Evolutionary conservation across 441 rosid species (phyloP), one percentile per base, ranked within the genome.

Genomic region (Corymbia citriodora): DNA sequence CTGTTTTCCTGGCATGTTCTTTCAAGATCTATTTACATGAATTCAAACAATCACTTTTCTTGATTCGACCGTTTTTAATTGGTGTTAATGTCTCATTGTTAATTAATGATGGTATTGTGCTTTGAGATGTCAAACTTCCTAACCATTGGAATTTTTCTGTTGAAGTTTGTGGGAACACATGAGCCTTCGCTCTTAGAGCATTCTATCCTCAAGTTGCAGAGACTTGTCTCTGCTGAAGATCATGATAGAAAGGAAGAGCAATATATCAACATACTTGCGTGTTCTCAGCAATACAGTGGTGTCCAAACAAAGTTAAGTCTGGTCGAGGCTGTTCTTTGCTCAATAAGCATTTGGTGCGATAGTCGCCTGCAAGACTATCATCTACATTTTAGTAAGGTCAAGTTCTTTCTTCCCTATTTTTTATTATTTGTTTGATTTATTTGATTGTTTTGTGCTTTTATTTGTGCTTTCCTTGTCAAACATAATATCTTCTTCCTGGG

Each of bases 301-400:
- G 92, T 88, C 53, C 92, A 93, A 91, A 90, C 90, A 88, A 92
- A 94, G 90, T 88, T 95, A 91, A 93, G 91, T 92, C 89, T 97
- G 89, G 91, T 92, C 92, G 94, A 95, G 92, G 94, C 96, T 83
- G 95, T 98, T 93, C 93, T 94, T 91, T 90, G 91, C 90, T 96
- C 97, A 57, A 92, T 97, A 88, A 95, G 98, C 94, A 91, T 93
- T 91, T 97, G 97, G 97, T 97, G 97, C 93, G 97, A 98, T 91
- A 92, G 92, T 92, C 93, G 92, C 92, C 93, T 97, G 90, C 97
- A 94, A 88, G 99, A 97, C 92, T 98, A 98, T 92, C 99, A 98
- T 93, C 96, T 94, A 85, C 97, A 97, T 92, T 98, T 96, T 92
- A 88, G 94, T 88, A 94, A 95, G 99, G 99, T 98, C 65, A 92